phyloP scores from a whole-genome alignment of 805 yeast species.

The Brettanomyces custersianus region DNA sequence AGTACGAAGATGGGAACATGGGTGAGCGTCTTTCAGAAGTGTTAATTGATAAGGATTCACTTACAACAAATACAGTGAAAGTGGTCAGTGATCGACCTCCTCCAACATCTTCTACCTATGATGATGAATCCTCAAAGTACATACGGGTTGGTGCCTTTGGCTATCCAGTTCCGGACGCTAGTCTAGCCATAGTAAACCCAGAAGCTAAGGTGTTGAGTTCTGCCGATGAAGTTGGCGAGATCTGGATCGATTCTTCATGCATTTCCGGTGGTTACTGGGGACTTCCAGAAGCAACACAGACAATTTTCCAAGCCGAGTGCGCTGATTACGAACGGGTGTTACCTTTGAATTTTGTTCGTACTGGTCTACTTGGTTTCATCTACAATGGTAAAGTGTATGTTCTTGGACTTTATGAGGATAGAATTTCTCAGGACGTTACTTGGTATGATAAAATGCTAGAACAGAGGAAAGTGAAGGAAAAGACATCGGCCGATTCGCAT shows the following conservation, averaged over 20 bases:
- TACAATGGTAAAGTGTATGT: constrained; percentile 82
- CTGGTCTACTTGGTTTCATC: constrained; percentile 85
- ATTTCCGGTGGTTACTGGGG: constrained; percentile 88
- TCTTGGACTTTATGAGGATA: constrained; percentile 83
- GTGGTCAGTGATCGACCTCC: constrained; percentile 53
- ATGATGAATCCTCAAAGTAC: constrained; percentile 33
- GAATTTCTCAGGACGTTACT: constrained; percentile 68
- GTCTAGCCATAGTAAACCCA: constrained; percentile 89
- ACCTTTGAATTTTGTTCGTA: constrained; percentile 75
- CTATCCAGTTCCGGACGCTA: constrained; percentile 88
- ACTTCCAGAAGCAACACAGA: constrained; percentile 53
- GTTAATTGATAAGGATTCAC: constrained; percentile 61
- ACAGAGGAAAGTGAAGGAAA: constrained; percentile 5
- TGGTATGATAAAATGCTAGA: constrained; percentile 44
- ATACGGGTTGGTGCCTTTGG: constrained; percentile 88
- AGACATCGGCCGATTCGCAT: neutral
- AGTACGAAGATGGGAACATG: constrained; percentile 15
- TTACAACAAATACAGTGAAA: constrained; percentile 63
- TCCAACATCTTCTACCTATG: constrained; percentile 33
- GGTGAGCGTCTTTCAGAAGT: constrained; percentile 44
- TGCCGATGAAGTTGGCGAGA: constrained; percentile 82
- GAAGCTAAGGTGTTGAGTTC: constrained; percentile 72
- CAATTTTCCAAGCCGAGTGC: constrained; percentile 76
- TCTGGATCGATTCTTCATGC: constrained; percentile 95
- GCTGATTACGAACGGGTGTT: constrained; percentile 60